Percentiles rank a stretch among this genome's conserved stretches.
Evolutionary conservation across 2,329 filamentous ascomycete species (phyloP).

Genomic region (Penicillium sp.): DNA sequence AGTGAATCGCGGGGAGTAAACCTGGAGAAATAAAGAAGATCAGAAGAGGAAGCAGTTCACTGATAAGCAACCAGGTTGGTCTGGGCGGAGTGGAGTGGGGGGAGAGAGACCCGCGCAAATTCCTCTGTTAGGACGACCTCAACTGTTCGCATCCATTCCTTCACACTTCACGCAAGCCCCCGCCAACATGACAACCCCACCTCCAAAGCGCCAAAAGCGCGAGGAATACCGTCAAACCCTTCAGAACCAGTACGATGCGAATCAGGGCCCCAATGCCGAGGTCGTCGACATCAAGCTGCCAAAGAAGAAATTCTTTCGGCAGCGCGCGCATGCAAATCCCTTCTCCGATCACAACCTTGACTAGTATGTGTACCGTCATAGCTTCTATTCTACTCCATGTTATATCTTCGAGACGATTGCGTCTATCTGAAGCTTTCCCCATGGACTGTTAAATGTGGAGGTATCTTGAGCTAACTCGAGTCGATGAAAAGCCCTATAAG

Average conservation of each 20-base stretch:
- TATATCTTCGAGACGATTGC: neutral
- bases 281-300: constrained; percentile 64
- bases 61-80: neutral
- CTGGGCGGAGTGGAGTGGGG: neutral
- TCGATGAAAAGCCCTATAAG: constrained; percentile 67
- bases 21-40: neutral
- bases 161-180: neutral
- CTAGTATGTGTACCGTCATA: constrained; percentile 67
- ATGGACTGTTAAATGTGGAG: neutral
- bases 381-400: neutral
- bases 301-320: constrained; percentile 94
- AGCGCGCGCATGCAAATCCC: constrained; percentile 95
- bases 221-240: constrained; percentile 60
- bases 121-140: too few species aligned
- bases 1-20: too few species aligned
- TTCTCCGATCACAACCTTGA: constrained; percentile 90
- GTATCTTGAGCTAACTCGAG: constrained; percentile 7
- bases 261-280: constrained; percentile 26
- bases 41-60: neutral
- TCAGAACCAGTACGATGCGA: constrained; percentile 17
- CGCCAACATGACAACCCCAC: constrained; percentile 25
- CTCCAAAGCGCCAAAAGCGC: constrained; percentile 67
- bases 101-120: constrained; percentile 12
- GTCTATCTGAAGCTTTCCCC: neutral
- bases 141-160: too few species aligned